Conservation (phyloP, 2,329 filamentous ascomycete species). For the Raffaelea ambrosiae region DNA sequence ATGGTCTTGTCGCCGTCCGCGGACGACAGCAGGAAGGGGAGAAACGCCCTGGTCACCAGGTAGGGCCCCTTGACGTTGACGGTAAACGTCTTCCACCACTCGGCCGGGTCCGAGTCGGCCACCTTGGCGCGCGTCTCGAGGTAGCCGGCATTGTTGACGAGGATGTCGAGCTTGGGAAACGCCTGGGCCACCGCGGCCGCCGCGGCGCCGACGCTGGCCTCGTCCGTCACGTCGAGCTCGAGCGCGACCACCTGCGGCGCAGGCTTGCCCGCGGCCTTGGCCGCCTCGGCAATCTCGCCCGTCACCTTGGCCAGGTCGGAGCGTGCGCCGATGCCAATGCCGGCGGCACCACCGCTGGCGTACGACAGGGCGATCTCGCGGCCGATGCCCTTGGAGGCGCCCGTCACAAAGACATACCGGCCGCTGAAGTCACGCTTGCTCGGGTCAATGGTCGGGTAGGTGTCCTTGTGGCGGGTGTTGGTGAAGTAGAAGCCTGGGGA, state of each 20-base stretch:
- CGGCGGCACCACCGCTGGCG: slow-evolving; percentile 37
- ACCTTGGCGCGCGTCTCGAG: slow-evolving; percentile 26
- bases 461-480: slow-evolving; percentile 17
- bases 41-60: slow-evolving; percentile 34
- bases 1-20: slow-evolving; percentile 25
- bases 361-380: slow-evolving; percentile 27
- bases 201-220: slow-evolving; percentile 23
- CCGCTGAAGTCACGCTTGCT: slow-evolving; percentile 13
- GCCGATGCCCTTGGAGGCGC: slow-evolving; percentile 18
- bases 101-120: slow-evolving; percentile 26
- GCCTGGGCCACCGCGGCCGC: slow-evolving; percentile 20
- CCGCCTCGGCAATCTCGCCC: slow-evolving; percentile 26
- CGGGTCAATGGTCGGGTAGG: slow-evolving; percentile 19
- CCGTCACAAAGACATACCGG: slow-evolving; percentile 18
- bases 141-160: slow-evolving; percentile 32
- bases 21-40: slow-evolving; percentile 33
- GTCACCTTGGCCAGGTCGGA: slow-evolving; percentile 32
- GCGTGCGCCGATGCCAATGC: slow-evolving; percentile 43
- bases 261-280: slow-evolving; percentile 16
- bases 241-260: slow-evolving; percentile 19
- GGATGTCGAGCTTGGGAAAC: slow-evolving; percentile 27
- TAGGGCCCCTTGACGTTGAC: slow-evolving; percentile 43
- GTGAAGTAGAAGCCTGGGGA: slow-evolving; percentile 10
- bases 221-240: slow-evolving; percentile 25
- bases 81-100: slow-evolving; percentile 39